Conservation (phyloP, 768 basidiomycete genomes). For the Panaeolus papilionaceus region DNA sequence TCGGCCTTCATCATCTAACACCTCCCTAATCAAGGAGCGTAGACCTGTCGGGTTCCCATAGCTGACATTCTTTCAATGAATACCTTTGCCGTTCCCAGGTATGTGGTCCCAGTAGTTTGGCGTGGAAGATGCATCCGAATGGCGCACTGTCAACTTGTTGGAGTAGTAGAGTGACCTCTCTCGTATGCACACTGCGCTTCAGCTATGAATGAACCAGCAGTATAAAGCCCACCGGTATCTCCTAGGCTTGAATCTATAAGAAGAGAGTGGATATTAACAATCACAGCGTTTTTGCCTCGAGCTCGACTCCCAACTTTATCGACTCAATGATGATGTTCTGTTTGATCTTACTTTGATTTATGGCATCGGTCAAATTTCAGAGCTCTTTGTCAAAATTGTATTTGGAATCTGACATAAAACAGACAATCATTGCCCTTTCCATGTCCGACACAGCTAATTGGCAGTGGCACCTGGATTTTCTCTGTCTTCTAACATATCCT, state of each 20-base stretch:
- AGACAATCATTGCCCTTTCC: background rate
- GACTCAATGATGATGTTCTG: background rate
- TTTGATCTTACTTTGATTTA: background rate
- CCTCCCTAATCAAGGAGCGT: constrained; percentile 3
- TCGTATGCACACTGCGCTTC: background rate
- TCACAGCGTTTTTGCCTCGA: background rate
- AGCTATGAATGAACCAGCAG: constrained; percentile 2
- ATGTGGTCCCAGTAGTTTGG: background rate
- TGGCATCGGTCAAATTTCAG: constrained; percentile 3
- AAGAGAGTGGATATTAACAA: background rate
- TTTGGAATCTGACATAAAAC: background rate
- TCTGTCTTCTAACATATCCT: background rate
- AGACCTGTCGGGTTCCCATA: constrained; percentile 4
- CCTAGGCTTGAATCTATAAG: background rate
- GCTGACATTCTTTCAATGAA: constrained; percentile 5
- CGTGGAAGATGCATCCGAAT: constrained; percentile 6
- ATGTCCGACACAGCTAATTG: background rate
- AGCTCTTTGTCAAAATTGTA: background rate
- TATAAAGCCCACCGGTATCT: constrained; percentile 1
- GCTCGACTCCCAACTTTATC: background rate
- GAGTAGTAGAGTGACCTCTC: background rate
- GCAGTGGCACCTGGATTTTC: constrained; percentile 4
- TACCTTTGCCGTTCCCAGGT: constrained; percentile 1
- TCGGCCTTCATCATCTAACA: constrained; percentile 9
- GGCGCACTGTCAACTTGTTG: constrained; percentile 8